Percentiles rank a stretch among this genome's conserved stretches.
These are phyloP conservation scores for Erythrophleum ivorense DNA, from an alignment of 331 rosid genomes.

Conservation along the genomic window DNA sequence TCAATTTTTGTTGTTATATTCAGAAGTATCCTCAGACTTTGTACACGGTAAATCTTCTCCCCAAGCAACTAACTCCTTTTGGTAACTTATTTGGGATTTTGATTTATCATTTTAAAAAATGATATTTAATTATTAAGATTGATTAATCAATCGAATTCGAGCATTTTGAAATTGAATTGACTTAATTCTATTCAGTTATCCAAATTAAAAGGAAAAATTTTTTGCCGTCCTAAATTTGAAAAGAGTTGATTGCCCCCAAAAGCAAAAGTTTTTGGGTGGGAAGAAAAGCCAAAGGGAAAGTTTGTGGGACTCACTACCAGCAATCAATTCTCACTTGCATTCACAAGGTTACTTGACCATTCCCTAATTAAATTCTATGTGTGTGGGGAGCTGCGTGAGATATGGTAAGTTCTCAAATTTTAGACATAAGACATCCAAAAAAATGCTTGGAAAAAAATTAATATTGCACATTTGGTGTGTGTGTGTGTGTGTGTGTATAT, in stretches of 20 bases:
- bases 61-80: no score
- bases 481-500: no score
- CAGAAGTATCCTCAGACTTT: no score
- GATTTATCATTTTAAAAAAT: no score
- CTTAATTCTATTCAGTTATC: neutral
- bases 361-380: no score
- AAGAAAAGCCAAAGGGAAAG: neutral
- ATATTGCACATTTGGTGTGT: neutral
- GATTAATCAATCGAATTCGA: no score
- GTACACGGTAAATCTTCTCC: no score
- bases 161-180: no score
- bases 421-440: neutral
- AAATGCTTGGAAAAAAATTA: neutral
- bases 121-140: no score
- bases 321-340: neutral
- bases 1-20: no score
- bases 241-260: neutral
- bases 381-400: no score
- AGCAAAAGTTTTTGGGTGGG: neutral
- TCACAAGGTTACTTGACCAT: neutral
- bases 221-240: neutral
- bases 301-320: neutral
- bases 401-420: neutral
- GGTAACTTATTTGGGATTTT: no score
- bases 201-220: neutral